Evolutionary conservation across 768 basidiomycete species (phyloP), one percentile per base, ranked within the genome.

Genomic region (Atractiella rhizophila): DNA sequence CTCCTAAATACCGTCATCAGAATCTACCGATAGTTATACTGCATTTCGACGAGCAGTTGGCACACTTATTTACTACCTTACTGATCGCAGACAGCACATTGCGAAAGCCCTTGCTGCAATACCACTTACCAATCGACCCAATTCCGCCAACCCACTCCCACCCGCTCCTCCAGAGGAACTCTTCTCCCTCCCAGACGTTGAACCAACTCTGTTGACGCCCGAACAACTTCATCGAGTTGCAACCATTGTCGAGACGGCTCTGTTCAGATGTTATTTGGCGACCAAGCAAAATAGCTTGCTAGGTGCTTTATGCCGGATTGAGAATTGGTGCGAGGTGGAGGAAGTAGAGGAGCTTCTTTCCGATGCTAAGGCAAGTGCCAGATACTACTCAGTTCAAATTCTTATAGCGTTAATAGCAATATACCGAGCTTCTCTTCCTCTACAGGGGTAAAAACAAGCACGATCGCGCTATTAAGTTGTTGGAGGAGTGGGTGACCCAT

Each of bases 391-490:
- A 18, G 39, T 12, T 25, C 2, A 9, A 5, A 18, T 37, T 32
- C 29, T 37, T 47, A 24, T 47, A 21, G 12, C 6, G 24, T 31
- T 29, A 9, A 26, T 46, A 96, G 86, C 88, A 85, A 74, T 80
- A 71, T 54, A 67, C 72, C 0, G 91, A 96, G 54, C 67, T 98
- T 28, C 71, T 81, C 34, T 81, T 80, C 56, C 60, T 96, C 24
- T 98, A 94, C 55, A 71, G 81, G 49, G 83, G 82, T 27, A 85
- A 85, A 64, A 77, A 78, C 62, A 91, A 88, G 82, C 91, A 98
- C 51, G 64, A 65, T 0, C 77, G 86, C 56, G 85, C 88, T 0
- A 59, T 98, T 48, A 62, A 68, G 23, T 64, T 96, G 26, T 65
- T 98, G n/a, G 68, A 70, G 54, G 69, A 80, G 88, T 91, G 48